These are phyloP conservation scores for button mushroom (Agaricus bisporus) DNA, from an alignment of 768 basidiomycete species.

Conservation along the genomic window DNA sequence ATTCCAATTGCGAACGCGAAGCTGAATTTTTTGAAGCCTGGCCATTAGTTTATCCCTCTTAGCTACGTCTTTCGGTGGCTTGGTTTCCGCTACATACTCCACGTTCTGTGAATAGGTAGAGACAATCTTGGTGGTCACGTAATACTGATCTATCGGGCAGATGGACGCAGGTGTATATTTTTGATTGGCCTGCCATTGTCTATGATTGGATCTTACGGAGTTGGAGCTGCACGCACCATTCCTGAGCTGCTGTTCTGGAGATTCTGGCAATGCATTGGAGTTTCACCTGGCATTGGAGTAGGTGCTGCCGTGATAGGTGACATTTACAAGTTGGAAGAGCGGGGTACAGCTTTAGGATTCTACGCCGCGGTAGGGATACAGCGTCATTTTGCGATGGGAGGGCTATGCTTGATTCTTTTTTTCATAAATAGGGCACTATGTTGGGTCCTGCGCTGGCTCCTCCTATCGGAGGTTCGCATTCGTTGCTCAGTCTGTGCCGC, in stretches of 20 bases:
- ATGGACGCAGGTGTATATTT: conserved; percentile 58
- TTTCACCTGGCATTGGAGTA: conserved; percentile 44
- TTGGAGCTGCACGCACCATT: conserved; percentile 37
- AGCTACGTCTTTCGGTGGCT: conserved; percentile 23
- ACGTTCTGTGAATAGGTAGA: conserved; percentile 23
- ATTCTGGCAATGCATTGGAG: conserved; percentile 58
- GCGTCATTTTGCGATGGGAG: not conserved
- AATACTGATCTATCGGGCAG: conserved; percentile 21
- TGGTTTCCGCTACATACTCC: conserved; percentile 26
- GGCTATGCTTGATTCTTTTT: not conserved
- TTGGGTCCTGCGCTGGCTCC: conserved; percentile 38
- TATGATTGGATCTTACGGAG: conserved; percentile 53
- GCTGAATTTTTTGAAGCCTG: conserved; percentile 9
- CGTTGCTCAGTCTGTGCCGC: not conserved
- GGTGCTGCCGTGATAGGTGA: conserved; percentile 55
- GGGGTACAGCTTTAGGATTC: conserved; percentile 49
- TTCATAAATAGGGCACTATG: not conserved
- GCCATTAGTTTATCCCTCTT: conserved; percentile 29
- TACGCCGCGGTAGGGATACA: conserved; percentile 37
- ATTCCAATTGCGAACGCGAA: not conserved
- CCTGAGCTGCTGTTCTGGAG: conserved; percentile 49
- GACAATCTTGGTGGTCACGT: not conserved
- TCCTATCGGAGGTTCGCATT: conserved; percentile 38
- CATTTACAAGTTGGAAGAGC: conserved; percentile 54
- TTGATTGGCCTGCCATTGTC: conserved; percentile 55